Percentiles rank a stretch among this genome's conserved stretches.
phyloP scores from a whole-genome alignment of 306 rosid species.

The Mucuna pruriens region DNA sequence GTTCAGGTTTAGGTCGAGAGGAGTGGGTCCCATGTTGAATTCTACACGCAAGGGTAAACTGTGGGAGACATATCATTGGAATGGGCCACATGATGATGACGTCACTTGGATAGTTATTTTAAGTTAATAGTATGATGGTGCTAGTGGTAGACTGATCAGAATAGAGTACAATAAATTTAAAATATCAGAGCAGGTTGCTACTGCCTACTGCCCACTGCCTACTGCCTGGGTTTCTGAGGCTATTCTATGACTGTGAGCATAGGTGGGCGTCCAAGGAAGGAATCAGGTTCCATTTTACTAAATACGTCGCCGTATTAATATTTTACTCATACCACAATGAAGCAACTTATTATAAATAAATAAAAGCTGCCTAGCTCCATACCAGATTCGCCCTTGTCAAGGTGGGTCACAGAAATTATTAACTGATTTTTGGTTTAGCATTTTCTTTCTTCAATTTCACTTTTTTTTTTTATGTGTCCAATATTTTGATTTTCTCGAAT shows the following conservation, averaged over 20 bases:
- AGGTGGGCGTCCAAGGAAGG: background rate
- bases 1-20: background rate
- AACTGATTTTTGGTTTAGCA: too few species aligned
- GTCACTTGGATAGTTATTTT: background rate
- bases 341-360: too few species aligned
- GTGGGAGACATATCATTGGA: background rate
- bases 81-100: background rate
- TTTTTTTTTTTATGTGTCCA: background rate
- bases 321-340: too few species aligned
- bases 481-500: background rate
- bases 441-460: background rate
- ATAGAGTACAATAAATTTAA: background rate
- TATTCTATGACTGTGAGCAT: background rate
- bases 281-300: background rate
- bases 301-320: slow-evolving; percentile 12
- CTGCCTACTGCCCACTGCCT: too few species aligned
- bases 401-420: too few species aligned
- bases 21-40: background rate
- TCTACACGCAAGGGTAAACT: slow-evolving; percentile 10
- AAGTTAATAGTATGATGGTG: background rate
- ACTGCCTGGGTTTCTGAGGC: slow-evolving; percentile 18
- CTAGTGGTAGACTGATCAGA: background rate
- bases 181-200: background rate
- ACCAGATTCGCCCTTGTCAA: background rate
- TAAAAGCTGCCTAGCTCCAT: too few species aligned